Conservation (phyloP, 768 basidiomycete species). For the Auricularia heimuer region DNA sequence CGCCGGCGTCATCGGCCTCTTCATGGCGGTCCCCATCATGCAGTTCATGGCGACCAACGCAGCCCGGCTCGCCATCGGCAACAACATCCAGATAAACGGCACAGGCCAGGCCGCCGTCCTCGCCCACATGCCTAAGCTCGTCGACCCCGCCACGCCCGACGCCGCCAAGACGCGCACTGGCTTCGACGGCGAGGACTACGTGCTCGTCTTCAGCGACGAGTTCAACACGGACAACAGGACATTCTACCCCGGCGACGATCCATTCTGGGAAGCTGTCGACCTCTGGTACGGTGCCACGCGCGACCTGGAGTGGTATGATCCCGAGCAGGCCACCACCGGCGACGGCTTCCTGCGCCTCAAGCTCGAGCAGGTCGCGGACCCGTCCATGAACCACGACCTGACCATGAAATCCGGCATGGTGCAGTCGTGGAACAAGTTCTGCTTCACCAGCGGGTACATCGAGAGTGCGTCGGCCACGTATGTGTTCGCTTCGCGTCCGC, state of each 20-base stretch:
- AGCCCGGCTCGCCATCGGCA: constrained; percentile 24
- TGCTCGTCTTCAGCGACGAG: constrained; percentile 84
- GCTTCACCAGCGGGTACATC: constrained; percentile 87
- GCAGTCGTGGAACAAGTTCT: constrained; percentile 89
- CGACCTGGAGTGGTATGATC: constrained; percentile 14
- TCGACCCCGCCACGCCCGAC: constrained; percentile 70
- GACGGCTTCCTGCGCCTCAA: constrained; percentile 61
- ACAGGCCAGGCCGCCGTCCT: constrained; percentile 81
- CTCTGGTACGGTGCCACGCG: constrained; percentile 52
- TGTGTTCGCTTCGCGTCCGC: too few relatives aligned
- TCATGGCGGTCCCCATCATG: constrained; percentile 84
- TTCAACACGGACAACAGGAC: constrained; percentile 65
- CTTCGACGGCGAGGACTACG: constrained; percentile 64
- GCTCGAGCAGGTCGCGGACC: constrained; percentile 40
- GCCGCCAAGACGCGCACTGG: constrained; percentile 48
- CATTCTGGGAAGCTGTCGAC: constrained; percentile 79
- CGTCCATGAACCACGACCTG: constrained; percentile 40
- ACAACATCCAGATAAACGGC: constrained; percentile 51
- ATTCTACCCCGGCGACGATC: constrained; percentile 75
- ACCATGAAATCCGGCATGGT: constrained; percentile 53
- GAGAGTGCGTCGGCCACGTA: constrained; percentile 33
- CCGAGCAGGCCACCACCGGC: constrained; percentile 34
- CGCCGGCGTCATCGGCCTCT: constrained; percentile 61
- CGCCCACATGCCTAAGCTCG: constrained; percentile 51
- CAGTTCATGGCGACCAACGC: constrained; percentile 26